Evolutionary conservation across 768 basidiomycete species (phyloP).

Genomic region (Suillus brevipes): DNA sequence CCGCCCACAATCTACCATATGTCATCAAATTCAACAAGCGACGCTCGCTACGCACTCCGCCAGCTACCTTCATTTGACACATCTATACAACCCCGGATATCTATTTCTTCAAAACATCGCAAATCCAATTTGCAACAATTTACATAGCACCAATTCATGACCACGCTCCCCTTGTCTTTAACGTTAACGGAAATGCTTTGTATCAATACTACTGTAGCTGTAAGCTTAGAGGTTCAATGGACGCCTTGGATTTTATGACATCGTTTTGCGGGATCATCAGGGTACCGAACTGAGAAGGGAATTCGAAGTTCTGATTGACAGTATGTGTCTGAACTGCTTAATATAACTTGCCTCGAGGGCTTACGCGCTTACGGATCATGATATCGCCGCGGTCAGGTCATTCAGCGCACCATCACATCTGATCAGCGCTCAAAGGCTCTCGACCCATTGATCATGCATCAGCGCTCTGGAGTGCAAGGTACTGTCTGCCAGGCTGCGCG

Average conservation of each 20-base stretch:
- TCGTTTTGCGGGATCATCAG: neutral
- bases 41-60: constrained; percentile 9
- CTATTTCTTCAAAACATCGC: constrained; percentile 2
- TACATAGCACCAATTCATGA: neutral
- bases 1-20: constrained; percentile 3
- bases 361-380: neutral
- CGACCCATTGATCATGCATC: no score
- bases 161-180: neutral
- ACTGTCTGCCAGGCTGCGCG: neutral
- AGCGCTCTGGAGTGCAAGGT: neutral
- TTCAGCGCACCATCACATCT: neutral
- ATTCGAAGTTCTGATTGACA: neutral
- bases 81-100: neutral
- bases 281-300: neutral
- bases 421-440: no score
- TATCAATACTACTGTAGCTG: constrained; percentile 15
- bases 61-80: constrained; percentile 14
- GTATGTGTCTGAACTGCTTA: neutral
- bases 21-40: neutral
- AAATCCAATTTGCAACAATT: neutral
- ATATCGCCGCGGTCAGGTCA: neutral
- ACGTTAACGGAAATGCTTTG: constrained; percentile 9
- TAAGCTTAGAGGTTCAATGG: constrained; percentile 3
- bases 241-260: neutral
- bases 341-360: neutral